Base-by-base conservation (phyloP, 805 yeast genomes). In the Saturnispora halmiae region DNA sequence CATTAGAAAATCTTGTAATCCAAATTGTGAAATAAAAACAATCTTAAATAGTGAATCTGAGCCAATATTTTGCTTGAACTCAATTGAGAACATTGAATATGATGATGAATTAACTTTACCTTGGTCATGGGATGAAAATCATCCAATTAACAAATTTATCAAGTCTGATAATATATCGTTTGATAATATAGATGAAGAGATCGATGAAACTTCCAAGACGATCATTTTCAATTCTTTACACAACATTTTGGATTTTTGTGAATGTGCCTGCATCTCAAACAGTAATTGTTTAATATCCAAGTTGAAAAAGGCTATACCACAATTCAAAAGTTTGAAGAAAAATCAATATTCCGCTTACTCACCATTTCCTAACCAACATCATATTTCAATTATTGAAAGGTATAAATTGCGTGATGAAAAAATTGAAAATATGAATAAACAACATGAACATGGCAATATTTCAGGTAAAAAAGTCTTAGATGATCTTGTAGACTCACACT, bases 61-160 rank as follows among this genome's bases (percentile, higher is more conserved):
- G 27, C 59, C 71, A 36, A 71, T 69, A 41, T 77, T 83, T 53
- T 65, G 75, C 7, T 66, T 84, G 8, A 65, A 65, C 22, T 73
- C 95, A 0, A 58, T 69, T 1, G 69, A 65, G 36, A 73, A 73
- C 2, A 72, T 88, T 21, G 65, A 67, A 38, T 59, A 68, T 8
- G 86, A 77, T n/a, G 73, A 77, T 30, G 96, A 88, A 54, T 60
- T 90, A 16, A 71, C 88, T 0, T 59, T 86, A 8, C 74, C 78
- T 2, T 90, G 97, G 97, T 84, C 80, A 45, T 90, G 96, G 95
- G 95, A 87, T 54, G 55, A 60, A 3, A 47, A 64, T 14, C 95
- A 87, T 55, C 95, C 96, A 2, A 82, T 86, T 29, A 62, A 65
- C 40, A 68, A 69, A 47, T 60, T 82, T 41, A 65, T 72, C 20